Percentiles rank a stretch among this genome's conserved stretches.
Evolutionary conservation across 1,284 basidiomycete species (phyloP).

Genomic region (Trametes versicolor): DNA sequence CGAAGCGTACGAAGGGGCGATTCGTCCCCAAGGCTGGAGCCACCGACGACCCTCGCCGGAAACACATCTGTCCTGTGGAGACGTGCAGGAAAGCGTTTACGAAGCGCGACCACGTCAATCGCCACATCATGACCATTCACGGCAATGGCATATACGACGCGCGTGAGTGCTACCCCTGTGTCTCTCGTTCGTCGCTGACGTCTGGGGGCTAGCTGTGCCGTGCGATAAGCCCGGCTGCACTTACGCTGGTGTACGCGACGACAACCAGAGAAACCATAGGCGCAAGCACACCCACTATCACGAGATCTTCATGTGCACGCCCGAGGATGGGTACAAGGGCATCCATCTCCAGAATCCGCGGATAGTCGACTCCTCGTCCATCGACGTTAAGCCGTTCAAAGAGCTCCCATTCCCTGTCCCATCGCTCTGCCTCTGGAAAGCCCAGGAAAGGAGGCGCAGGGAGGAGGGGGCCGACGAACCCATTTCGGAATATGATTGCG

Average conservation of each 20-base stretch:
- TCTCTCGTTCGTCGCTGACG: background rate
- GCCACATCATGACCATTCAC: conserved; percentile 81
- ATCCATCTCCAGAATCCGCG: conserved; percentile 27
- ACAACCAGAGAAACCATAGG: conserved; percentile 33
- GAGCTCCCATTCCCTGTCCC: conserved; percentile 21
- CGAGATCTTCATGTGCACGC: conserved; percentile 35
- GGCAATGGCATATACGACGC: conserved; percentile 58
- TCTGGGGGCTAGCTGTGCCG: no score
- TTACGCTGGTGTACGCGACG: conserved; percentile 27
- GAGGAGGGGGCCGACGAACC: conserved; percentile 8
- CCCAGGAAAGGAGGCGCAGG: conserved; percentile 18
- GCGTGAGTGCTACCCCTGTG: background rate
- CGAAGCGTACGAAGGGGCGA: conserved; percentile 77
- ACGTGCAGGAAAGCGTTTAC: conserved; percentile 79
- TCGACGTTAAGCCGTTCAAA: conserved; percentile 26
- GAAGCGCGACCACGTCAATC: conserved; percentile 80
- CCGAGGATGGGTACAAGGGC: conserved; percentile 31
- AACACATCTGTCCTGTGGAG: conserved; percentile 71
- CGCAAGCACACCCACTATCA: conserved; percentile 32
- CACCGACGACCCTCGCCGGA: conserved; percentile 42
- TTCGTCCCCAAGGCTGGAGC: conserved; percentile 63
- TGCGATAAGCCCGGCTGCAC: conserved; percentile 18
- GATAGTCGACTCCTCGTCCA: background rate
- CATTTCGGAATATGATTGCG: background rate
- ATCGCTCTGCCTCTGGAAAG: conserved; percentile 23